Base-by-base conservation (phyloP, 495 filamentous ascomycete genomes). In the Neurospora pannonica region DNA sequence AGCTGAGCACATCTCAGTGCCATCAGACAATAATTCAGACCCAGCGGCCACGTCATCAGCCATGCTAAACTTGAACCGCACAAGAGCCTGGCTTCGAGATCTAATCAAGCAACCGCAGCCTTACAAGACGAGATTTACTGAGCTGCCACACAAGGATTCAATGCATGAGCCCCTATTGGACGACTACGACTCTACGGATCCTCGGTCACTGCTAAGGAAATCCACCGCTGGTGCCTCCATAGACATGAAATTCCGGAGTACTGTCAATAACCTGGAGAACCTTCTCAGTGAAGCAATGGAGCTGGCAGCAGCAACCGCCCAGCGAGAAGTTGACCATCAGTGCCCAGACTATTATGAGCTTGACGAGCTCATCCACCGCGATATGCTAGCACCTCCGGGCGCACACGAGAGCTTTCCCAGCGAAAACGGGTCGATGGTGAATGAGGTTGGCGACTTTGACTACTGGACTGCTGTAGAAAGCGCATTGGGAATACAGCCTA, bases 261-360 rank as follows among this genome's bases (percentile, higher is more conserved):
- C 83, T 9, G 79, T 87, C 75, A 78, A 76, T 19, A 81, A 85
- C 71, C 80, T 88, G 38, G 86, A 88, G 71, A 75, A 79, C 60
- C 80, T 88, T 15, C 79, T 88, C 21, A 80, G 78, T 42, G 83
- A 87, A 76, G 87, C 86, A 21, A 73, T 86, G 21, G 78, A 76
- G 0, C 76, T 88, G 24, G 86, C 84, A 21, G 79, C 82, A 34
- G 76, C 85, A 71, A 82, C 77, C 69, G 79, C 78, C 17, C 77
- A 81, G 19, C 75, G 80, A 67, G 76, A 77, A 73, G 54, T 67
- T 10, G 74, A 76, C 8, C 72, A 76, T 3, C 48, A 75, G 13
- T 48, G 71, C 13, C 38, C 48, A n/a, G 48, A 70, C 2, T 71
- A 73, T 13, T 48, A 39, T 21, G 72, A 48, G 31, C 74, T 72